Percentiles rank a stretch among this genome's conserved stretches.
Conservation (phyloP, 1,284 basidiomycete species). For the Apiotrichum brassicae region DNA sequence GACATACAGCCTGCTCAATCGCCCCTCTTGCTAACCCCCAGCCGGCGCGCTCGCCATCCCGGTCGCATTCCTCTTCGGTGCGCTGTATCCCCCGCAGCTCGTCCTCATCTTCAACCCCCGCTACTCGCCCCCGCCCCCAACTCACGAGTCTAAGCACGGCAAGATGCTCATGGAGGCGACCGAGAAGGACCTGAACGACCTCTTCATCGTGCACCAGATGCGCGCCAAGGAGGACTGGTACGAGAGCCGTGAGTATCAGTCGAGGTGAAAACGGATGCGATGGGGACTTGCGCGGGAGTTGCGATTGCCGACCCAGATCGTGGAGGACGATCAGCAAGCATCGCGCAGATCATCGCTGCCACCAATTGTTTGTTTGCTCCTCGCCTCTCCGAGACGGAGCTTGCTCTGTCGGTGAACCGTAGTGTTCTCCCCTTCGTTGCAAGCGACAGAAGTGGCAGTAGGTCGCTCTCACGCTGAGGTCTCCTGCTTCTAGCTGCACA, state of each 20-base stretch:
- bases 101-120: slow-evolving; percentile 63
- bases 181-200: slow-evolving; percentile 61
- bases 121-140: slow-evolving; percentile 60
- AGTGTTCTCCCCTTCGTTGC: too few species aligned
- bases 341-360: too few species aligned
- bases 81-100: slow-evolving; percentile 59
- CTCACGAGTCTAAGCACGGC: slow-evolving; percentile 59
- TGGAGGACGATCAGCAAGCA: too few species aligned
- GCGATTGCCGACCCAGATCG: too few species aligned
- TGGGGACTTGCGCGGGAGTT: slow-evolving; percentile 30
- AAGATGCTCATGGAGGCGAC: slow-evolving; percentile 57
- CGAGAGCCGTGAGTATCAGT: slow-evolving; percentile 40
- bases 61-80: slow-evolving; percentile 49
- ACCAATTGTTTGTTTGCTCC: too few species aligned
- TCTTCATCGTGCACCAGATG: slow-evolving; percentile 58
- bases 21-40: slow-evolving; percentile 5
- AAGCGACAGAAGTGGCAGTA: too few species aligned
- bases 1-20: background rate
- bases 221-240: slow-evolving; percentile 42
- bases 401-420: too few species aligned
- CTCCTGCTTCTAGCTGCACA: too few species aligned
- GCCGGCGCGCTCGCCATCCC: slow-evolving; percentile 37
- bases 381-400: too few species aligned
- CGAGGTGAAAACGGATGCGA: background rate
- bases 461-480: too few species aligned